Evolutionary conservation across 2,329 filamentous ascomycete genomes (phyloP).

Genomic region (Aspergillus aculeatinus): DNA sequence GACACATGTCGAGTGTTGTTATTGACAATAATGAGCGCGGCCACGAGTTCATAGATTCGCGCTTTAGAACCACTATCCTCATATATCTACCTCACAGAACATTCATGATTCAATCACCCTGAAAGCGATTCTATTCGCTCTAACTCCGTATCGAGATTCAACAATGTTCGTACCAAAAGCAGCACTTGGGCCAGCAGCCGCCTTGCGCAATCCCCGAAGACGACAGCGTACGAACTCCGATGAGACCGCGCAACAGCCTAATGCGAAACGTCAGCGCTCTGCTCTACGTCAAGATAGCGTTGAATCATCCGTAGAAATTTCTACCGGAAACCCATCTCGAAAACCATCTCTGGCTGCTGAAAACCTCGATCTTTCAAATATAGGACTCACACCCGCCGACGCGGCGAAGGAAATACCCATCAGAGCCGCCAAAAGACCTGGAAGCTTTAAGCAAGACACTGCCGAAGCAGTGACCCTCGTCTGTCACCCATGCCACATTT

Average conservation of each 20-base stretch:
- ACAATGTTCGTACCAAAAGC: slow-evolving; percentile 42
- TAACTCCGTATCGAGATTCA: background rate
- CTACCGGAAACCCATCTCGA: slow-evolving; percentile 18
- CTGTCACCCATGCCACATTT: slow-evolving; percentile 8
- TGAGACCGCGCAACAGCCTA: slow-evolving; percentile 46
- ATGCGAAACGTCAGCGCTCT: slow-evolving; percentile 50
- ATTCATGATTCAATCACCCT: background rate
- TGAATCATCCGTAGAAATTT: slow-evolving; percentile 25
- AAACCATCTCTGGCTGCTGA: slow-evolving; percentile 15
- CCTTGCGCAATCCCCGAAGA: slow-evolving; percentile 38
- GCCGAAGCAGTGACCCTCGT: slow-evolving; percentile 42
- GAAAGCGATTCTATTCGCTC: background rate
- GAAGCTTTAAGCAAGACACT: slow-evolving; percentile 30
- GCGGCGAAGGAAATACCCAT: slow-evolving; percentile 35
- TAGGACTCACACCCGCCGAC: slow-evolving; percentile 16
- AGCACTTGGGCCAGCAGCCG: slow-evolving; percentile 24
- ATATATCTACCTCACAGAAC: background rate
- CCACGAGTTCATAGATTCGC: background rate
- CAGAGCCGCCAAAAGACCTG: slow-evolving; percentile 38
- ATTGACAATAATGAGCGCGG: background rate
- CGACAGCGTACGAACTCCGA: slow-evolving; percentile 45
- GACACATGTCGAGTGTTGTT: slow-evolving; percentile 5
- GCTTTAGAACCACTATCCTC: background rate
- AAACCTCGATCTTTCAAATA: slow-evolving; percentile 15
- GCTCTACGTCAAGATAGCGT: slow-evolving; percentile 38